These are phyloP conservation scores for Chaetomium strumarium DNA, from an alignment of 2,329 filamentous ascomycete genomes.

Conservation along the genomic window DNA sequence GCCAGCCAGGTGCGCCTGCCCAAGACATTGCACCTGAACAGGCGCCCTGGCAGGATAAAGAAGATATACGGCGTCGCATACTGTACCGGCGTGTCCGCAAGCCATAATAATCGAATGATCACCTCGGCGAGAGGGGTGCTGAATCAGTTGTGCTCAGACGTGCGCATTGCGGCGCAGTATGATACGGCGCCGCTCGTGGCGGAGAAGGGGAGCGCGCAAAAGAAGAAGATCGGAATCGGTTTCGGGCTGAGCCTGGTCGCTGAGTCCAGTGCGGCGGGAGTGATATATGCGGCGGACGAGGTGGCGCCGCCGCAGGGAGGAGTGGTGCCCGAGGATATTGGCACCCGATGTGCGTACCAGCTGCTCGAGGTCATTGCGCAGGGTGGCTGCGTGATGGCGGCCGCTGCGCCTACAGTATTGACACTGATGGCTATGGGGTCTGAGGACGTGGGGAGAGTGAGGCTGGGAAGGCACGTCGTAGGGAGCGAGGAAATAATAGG, in stretches of 20 bases:
- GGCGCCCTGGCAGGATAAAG: slow-evolving; percentile 79
- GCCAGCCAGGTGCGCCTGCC: slow-evolving; percentile 89
- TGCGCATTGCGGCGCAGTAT: slow-evolving; percentile 80
- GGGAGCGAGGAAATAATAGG: slow-evolving; percentile 74
- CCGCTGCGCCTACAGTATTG: slow-evolving; percentile 68
- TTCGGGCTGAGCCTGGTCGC: slow-evolving; percentile 89
- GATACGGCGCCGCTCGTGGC: slow-evolving; percentile 57
- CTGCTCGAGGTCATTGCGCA: slow-evolving; percentile 75
- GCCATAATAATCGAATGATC: slow-evolving; percentile 94
- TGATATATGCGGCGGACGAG: slow-evolving; percentile 83
- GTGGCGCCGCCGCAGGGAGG: slow-evolving; percentile 70
- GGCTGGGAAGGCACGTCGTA: slow-evolving; percentile 74
- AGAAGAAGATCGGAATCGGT: slow-evolving; percentile 72
- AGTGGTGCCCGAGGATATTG: slow-evolving; percentile 82
- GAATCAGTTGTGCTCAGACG: slow-evolving; percentile 80
- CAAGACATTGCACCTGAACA: slow-evolving; percentile 82
- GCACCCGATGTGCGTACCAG: slow-evolving; percentile 81
- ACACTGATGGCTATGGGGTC: slow-evolving; percentile 97
- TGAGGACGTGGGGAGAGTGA: slow-evolving; percentile 85
- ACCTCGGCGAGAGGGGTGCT: slow-evolving; percentile 80
- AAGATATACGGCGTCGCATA: slow-evolving; percentile 90
- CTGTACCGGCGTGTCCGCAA: slow-evolving; percentile 82
- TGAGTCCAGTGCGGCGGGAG: slow-evolving; percentile 75
- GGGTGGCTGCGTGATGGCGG: slow-evolving; percentile 73
- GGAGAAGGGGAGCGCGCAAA: slow-evolving; percentile 49